Conservation (phyloP, 176 grass and related monocot genomes). For the Urochloa ruziziensis region DNA sequence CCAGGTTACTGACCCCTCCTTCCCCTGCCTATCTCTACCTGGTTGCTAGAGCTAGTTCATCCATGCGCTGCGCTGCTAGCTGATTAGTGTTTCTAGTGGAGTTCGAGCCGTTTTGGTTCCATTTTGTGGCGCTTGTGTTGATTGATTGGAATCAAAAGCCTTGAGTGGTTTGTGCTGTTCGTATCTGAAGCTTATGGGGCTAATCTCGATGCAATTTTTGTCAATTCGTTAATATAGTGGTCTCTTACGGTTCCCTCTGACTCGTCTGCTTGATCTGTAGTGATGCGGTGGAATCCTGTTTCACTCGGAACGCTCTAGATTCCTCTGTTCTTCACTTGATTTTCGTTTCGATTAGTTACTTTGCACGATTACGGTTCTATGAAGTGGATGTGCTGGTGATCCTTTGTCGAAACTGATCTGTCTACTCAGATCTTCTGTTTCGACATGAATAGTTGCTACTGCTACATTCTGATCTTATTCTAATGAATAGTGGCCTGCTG, state of each 20-base stretch:
- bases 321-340: no score
- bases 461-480: not conserved
- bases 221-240: not conserved
- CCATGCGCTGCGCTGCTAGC: not conserved
- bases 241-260: not conserved
- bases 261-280: not conserved
- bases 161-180: not conserved
- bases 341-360: not conserved
- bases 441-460: not conserved
- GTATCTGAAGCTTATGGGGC: not conserved
- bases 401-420: not conserved
- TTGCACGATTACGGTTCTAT: not conserved
- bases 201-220: not conserved
- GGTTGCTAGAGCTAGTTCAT: not conserved
- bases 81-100: not conserved
- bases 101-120: not conserved
- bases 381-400: not conserved
- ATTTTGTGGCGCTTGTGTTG: not conserved
- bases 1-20: not conserved
- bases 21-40: not conserved
- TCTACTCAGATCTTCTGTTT: not conserved
- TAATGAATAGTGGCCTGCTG: not conserved
- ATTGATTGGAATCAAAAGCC: not conserved
- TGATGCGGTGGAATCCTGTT: not conserved
- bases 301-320: not conserved